Percentiles rank a stretch among this genome's conserved stretches.
Conservation (phyloP, 805 yeast species). For the Blastobotrys americana region DNA sequence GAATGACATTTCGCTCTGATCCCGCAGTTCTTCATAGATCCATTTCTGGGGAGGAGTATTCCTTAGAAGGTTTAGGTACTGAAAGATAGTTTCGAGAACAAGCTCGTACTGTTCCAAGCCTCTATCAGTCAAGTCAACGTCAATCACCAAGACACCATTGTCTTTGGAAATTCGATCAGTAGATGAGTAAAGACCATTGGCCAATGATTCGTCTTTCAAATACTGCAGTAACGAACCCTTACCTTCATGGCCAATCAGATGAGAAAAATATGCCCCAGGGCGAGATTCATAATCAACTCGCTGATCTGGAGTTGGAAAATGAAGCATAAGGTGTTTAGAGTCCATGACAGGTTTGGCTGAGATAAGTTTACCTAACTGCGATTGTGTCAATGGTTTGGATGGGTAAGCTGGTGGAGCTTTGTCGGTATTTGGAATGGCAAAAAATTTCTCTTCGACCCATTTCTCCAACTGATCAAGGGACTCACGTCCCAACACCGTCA, state of each 20-base stretch:
- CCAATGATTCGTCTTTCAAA: constrained; percentile 72
- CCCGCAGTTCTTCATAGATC: constrained; percentile 71
- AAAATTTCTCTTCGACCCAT: constrained; percentile 65
- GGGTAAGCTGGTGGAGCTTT: constrained; percentile 36
- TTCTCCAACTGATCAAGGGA: constrained; percentile 59
- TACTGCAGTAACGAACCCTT: constrained; percentile 71
- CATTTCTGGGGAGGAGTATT: constrained; percentile 61
- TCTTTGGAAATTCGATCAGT: constrained; percentile 49
- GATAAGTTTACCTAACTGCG: constrained; percentile 48
- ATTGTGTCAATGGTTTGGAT: constrained; percentile 41
- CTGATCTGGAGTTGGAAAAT: constrained; percentile 72
- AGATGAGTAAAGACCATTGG: constrained; percentile 71
- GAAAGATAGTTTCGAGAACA: constrained; percentile 55
- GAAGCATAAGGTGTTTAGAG: constrained; percentile 54
- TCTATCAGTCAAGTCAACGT: constrained; percentile 64
- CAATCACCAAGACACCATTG: constrained; percentile 58
- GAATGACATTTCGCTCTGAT: constrained; percentile 61
- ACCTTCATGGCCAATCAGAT: constrained; percentile 88
- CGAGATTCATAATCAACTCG: constrained; percentile 56
- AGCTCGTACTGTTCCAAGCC: constrained; percentile 58
- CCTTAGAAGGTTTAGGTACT: constrained; percentile 60
- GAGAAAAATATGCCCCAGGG: constrained; percentile 68
- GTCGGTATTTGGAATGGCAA: constrained; percentile 49
- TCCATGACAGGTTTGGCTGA: constrained; percentile 81
- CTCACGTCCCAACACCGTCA: constrained; percentile 80